Conservation (phyloP, 768 basidiomycete genomes). For the Chalciporus pseudorubinellus region DNA sequence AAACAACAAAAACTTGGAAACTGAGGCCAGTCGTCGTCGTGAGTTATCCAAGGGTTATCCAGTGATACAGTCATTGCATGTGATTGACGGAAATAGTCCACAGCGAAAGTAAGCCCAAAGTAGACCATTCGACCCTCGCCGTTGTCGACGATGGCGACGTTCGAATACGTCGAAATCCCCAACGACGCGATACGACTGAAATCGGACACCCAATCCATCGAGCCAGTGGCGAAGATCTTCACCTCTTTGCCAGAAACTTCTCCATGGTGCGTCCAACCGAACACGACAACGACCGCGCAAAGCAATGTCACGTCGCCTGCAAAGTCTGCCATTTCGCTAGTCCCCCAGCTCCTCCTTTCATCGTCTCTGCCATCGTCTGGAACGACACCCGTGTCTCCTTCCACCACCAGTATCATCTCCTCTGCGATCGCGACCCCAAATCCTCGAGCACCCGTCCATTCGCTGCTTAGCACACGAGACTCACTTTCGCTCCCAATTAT, state of each 20-base stretch:
- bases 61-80: too few species aligned
- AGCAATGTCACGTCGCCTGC: constrained; percentile 22
- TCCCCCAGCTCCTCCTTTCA: constrained; percentile 40
- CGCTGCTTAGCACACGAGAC: constrained; percentile 56
- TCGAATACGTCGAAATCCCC: constrained; percentile 43
- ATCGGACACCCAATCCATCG: constrained; percentile 17
- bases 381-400: neutral
- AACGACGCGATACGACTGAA: constrained; percentile 36
- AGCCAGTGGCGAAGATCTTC: constrained; percentile 40
- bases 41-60: too few species aligned
- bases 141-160: constrained; percentile 29
- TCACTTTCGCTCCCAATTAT: constrained; percentile 76
- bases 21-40: too few species aligned
- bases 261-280: neutral
- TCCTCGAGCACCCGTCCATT: constrained; percentile 7
- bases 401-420: constrained; percentile 7
- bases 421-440: constrained; percentile 23
- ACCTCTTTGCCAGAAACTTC: constrained; percentile 40
- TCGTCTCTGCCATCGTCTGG: constrained; percentile 20
- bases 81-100: too few species aligned
- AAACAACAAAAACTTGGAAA: too few species aligned
- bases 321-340: constrained; percentile 35
- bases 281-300: constrained; percentile 11
- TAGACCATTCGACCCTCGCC: neutral
- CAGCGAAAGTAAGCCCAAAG: neutral